These are phyloP conservation scores for Lipomyces sp. DNA, from an alignment of 805 yeast species.

Conservation along the genomic window DNA sequence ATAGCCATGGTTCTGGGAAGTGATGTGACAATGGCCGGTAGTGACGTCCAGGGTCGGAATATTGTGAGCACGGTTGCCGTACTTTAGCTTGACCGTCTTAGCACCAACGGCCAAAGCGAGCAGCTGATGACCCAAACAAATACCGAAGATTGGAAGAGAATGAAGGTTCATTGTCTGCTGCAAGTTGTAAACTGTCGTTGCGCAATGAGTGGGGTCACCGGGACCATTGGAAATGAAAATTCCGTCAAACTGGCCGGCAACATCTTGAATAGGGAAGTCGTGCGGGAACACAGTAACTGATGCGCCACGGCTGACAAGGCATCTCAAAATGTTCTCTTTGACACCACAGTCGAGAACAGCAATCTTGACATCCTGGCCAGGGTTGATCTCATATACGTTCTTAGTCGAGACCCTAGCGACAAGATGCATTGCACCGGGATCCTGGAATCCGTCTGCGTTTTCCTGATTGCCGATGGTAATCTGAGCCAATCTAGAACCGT, in stretches of 20 bases:
- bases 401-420: constrained; percentile 94
- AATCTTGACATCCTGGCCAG: constrained; percentile 64
- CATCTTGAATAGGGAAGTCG: constrained; percentile 88
- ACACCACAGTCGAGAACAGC: constrained; percentile 98
- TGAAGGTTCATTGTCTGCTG: constrained; percentile 68
- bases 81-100: constrained; percentile 84
- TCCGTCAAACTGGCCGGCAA: constrained; percentile 93
- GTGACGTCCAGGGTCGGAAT: constrained; percentile 90
- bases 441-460: constrained; percentile 58
- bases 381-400: constrained; percentile 83
- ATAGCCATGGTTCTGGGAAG: constrained; percentile 98
- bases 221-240: constrained; percentile 95
- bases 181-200: constrained; percentile 74
- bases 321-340: constrained; percentile 94
- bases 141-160: constrained; percentile 91
- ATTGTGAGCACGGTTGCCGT: constrained; percentile 99
- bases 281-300: constrained; percentile 96
- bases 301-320: constrained; percentile 93
- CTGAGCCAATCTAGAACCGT: constrained; percentile 91
- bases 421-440: constrained; percentile 86
- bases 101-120: constrained; percentile 96
- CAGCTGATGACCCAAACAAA: constrained; percentile 97
- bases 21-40: constrained; percentile 96
- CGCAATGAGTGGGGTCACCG: constrained; percentile 94
- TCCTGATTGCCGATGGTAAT: constrained; percentile 77